phyloP scores from a whole-genome alignment of 306 rosid genomes.

The Cicer arietinum region DNA sequence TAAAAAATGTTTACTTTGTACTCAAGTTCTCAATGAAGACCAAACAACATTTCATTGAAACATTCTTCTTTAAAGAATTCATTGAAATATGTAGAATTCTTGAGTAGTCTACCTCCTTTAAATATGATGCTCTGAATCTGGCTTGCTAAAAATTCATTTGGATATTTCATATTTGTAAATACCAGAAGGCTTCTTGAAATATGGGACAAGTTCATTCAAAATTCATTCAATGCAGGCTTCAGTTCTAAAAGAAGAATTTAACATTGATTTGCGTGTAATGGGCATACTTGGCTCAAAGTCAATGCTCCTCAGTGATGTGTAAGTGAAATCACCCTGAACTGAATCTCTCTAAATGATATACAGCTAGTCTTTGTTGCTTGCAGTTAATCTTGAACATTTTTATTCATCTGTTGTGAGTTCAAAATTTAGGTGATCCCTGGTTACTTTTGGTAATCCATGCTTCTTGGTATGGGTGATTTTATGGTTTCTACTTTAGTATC shows the following conservation, averaged over 20 bases:
- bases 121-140: conserved; percentile 28
- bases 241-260: conserved; percentile 85
- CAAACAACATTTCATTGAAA: neutral
- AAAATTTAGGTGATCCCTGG: neutral
- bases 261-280: conserved; percentile 94
- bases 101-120: conserved; percentile 1
- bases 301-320: conserved; percentile 87
- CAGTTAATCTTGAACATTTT: neutral
- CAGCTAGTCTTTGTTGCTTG: conserved; percentile 1
- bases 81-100: neutral
- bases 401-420: conserved; percentile 7
- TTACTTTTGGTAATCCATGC: conserved; percentile 26
- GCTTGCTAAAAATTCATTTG: conserved; percentile 32
- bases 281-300: conserved; percentile 82
- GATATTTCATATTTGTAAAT: conserved; percentile 14
- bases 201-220: conserved; percentile 24
- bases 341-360: conserved; percentile 21
- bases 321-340: conserved; percentile 53
- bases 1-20: too few species aligned
- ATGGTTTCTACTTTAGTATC: conserved; percentile 2
- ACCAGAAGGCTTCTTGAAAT: conserved; percentile 32
- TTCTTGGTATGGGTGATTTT: conserved; percentile 19
- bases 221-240: conserved; percentile 64
- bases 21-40: neutral
- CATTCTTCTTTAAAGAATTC: too few species aligned